Percentiles rank a stretch among this genome's conserved stretches.
These are phyloP conservation scores for Candida stauntonica DNA, from an alignment of 805 yeast species.

Conservation along the genomic window DNA sequence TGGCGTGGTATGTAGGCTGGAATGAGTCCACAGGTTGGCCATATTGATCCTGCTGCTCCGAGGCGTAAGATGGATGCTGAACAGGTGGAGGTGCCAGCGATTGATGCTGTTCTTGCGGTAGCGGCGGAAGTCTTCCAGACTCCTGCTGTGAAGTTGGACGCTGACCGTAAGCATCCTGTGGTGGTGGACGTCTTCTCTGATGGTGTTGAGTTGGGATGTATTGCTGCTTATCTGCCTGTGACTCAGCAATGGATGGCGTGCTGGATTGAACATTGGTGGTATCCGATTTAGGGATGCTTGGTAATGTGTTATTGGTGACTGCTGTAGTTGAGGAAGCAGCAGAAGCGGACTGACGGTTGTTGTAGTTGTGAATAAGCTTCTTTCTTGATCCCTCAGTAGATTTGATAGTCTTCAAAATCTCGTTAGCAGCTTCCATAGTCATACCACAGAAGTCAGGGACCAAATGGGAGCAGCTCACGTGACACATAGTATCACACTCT, in stretches of 20 bases:
- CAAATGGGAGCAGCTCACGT: conserved; percentile 83
- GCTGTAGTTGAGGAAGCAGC: conserved; percentile 13
- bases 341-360: conserved; percentile 16
- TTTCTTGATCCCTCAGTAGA: conserved; percentile 49
- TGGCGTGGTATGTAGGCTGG: not conserved
- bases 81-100: conserved; percentile 15
- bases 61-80: conserved; percentile 2
- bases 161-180: conserved; percentile 13
- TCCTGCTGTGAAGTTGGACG: conserved; percentile 7
- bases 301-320: conserved; percentile 2
- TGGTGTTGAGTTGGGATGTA: conserved; percentile 17
- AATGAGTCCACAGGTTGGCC: not conserved
- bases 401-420: conserved; percentile 78
- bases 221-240: conserved; percentile 1
- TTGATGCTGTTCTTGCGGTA: conserved; percentile 6
- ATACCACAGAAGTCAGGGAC: conserved; percentile 99
- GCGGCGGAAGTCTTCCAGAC: not conserved
- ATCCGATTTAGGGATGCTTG: conserved; percentile 7
- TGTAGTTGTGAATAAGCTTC: conserved; percentile 17
- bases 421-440: conserved; percentile 95
- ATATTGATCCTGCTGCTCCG: not conserved
- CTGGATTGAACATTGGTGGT: conserved; percentile 1
- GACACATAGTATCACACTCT: conserved; percentile 94
- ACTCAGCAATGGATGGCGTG: conserved; percentile 3
- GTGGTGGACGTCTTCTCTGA: conserved; percentile 26